Base-by-base conservation (phyloP, 345 rosid genomes). In the Aegle marmelos region DNA sequence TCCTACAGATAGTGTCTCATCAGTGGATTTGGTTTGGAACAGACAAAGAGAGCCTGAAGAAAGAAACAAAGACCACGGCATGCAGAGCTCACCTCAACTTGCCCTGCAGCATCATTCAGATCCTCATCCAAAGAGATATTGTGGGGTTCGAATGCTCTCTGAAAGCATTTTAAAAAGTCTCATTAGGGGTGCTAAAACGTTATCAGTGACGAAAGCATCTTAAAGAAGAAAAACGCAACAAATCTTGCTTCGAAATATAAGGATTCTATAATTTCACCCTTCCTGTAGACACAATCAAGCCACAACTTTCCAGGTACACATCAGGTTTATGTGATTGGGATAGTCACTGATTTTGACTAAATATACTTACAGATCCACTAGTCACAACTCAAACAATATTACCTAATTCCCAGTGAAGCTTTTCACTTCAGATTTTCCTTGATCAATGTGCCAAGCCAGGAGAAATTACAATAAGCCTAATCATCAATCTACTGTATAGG, bases 51-150 rank as follows among this genome's bases (percentile, higher is more conserved):
- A 24, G 14, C 36, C 7, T 48, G 25, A 37, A 11, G 7, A 33
- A 16, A 10, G 4, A 17, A 73, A 22, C 10, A 5, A n/a, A 60
- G 22, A 11, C 24, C 22, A 24, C 50, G 37, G 27, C n/a, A 1
- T 50, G 69, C 9, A 36, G 41, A 60, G 63, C 76, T 27, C 73
- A 96, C 99, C 98, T 91, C 92, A 73, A 89, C 95, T 90, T 91
- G 84, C 87, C 78, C 87, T 41, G 98, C 98, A 16, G 79, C 99
- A 62, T 91, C 94, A 70, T 86, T 90, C 36, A 94, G 98, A 86
- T 94, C 99, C 72, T 94, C 98, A 7, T 91, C 98, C 78, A 96
- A 85, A 0, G 99, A 86, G 79, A 94, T 86, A 56, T 73, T 89
- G 80, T 88, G 99, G n/a, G 98, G 97, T 82, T 85, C 87, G 79